Base-by-base conservation (phyloP, 2,329 filamentous ascomycete genomes). In the Diaporthe capsici region DNA sequence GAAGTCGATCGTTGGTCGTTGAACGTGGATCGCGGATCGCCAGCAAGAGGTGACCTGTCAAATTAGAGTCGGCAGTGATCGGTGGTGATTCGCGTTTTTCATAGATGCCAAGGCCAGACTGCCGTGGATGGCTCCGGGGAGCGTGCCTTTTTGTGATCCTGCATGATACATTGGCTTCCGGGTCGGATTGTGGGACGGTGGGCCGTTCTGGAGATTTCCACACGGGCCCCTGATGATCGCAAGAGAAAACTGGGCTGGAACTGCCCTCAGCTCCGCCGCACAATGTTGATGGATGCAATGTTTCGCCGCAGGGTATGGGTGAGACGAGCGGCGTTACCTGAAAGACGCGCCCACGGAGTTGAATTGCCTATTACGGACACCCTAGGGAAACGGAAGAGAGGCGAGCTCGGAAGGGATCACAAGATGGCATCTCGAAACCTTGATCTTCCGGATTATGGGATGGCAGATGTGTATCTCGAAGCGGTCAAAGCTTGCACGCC, bases 191-290 rank as follows among this genome's bases (percentile, higher is more conserved):
- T 65, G 65, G 47, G 65, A 28, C 22, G 22, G 63, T 68, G 63
- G 63, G 34, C 53, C 63, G 39, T n/a, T 34, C 61, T 51, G 42
- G 42, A 37, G 42, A 51, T 67, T 67, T 68, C 47, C 63, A 53
- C 63, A 68, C 65, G 47, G 65, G 65, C 65, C 65, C 65, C 65
- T 68, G 65, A 68, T 53, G 65, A 68, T 68, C 65, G 53, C 65
- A 20, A 13, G 12, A 25, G n/a, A 68, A 68, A 51, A 53, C 31
- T 28, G 44, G 63, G 63, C 28, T 39, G 9, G 63, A 13, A 4
- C 13, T 37, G 44, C 28, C 63, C 63, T 68, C 63, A 51, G 42
- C 63, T 51, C 63, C 63, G 63, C 63, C 63, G 47, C 44, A 39
- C 63, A 65, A 55, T 28, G 13, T 37, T 25, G 31, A 37, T 37